Percentiles rank a stretch among this genome's conserved stretches.
Conservation (phyloP, 1,284 basidiomycete genomes). For the Cutaneotrichosporon spelunceum region DNA sequence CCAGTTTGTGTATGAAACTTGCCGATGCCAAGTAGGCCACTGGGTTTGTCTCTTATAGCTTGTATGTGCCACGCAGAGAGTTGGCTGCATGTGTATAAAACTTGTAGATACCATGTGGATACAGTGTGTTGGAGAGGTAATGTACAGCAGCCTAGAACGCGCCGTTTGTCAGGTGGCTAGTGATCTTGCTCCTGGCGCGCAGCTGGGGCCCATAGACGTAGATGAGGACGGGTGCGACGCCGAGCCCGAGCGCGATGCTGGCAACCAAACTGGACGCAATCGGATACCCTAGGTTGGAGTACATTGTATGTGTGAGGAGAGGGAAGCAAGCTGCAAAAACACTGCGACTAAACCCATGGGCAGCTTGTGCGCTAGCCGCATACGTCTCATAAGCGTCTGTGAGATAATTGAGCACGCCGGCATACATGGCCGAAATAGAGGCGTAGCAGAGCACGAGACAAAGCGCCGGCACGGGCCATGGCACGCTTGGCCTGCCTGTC, state of each 20-base stretch:
- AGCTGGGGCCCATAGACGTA: conserved; percentile 43
- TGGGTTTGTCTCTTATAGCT: too few species aligned
- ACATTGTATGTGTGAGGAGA: conserved; percentile 44
- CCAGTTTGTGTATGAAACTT: too few species aligned
- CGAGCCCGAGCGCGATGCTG: conserved; percentile 40
- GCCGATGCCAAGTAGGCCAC: too few species aligned
- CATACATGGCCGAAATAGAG: conserved; percentile 44
- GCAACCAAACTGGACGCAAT: conserved; percentile 46
- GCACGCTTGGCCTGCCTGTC: conserved; percentile 37
- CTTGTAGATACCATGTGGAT: too few species aligned
- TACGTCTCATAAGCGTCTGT: conserved; percentile 48
- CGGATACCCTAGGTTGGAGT: conserved; percentile 41
- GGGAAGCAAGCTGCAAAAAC: conserved; percentile 41
- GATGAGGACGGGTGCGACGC: conserved; percentile 42
- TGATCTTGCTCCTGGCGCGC: conserved; percentile 43
- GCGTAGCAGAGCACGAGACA: conserved; percentile 30
- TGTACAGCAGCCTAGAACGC: neutral
- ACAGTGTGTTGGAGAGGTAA: too few species aligned
- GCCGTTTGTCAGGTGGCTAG: conserved; percentile 32
- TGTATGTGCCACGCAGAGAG: too few species aligned
- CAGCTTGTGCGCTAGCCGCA: conserved; percentile 50
- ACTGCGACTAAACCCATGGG: conserved; percentile 47
- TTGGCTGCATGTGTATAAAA: too few species aligned
- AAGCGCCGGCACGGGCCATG: conserved; percentile 42
- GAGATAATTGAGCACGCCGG: conserved; percentile 43